Base-by-base conservation (phyloP, 192 early-diverging fungal species). In the Coemansia sp. region DNA sequence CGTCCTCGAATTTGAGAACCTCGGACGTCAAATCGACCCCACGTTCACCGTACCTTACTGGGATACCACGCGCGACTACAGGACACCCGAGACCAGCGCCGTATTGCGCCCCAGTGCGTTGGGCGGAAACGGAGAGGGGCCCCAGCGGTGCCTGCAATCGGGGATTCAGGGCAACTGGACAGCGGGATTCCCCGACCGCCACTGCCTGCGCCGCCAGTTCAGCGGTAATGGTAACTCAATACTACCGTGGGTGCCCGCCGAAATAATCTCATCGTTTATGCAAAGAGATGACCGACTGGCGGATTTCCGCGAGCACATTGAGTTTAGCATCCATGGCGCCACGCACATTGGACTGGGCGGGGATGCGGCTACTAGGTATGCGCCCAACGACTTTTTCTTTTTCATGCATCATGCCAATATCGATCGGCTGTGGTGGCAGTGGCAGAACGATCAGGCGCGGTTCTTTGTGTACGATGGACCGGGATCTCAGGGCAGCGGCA, bases 321-420 rank as follows among this genome's bases (percentile, higher is more conserved):
- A 83, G 71, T 83, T 67, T 53, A 46, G 80, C 32, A 77, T 77
- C 45, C 83, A 85, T 46, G 83, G 83, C 6, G 70, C 67, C 0
- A 72, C 73, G 35, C 83, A 85, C 11, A 62, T 85, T 15, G 79
- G 79, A 2, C 32, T 85, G 20, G 79, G 79, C 65, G 82, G 79
- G 41, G 86, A 86, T 63, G 76, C 77, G 49, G 67, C 67, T 3
- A 77, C 75, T 3, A 71, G 60, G 59, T 77, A 69, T 54, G 82
- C 84, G 22, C 71, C 84, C n/a, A 79, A 76, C 65, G 89, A 90
- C 49, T 82, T 86, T 25, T 73, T 87, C 65, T 90, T 90, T 74
- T 84, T 72, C 53, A 75, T 89, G 65, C 87, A 90, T 72, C 89
- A 90, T 54, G 86, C 86, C 53, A 86, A 82, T 59, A 76, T 89